Evolutionary conservation across 108 stramenopile genomes (phyloP).

Genomic region (Epithemia pelagica): DNA sequence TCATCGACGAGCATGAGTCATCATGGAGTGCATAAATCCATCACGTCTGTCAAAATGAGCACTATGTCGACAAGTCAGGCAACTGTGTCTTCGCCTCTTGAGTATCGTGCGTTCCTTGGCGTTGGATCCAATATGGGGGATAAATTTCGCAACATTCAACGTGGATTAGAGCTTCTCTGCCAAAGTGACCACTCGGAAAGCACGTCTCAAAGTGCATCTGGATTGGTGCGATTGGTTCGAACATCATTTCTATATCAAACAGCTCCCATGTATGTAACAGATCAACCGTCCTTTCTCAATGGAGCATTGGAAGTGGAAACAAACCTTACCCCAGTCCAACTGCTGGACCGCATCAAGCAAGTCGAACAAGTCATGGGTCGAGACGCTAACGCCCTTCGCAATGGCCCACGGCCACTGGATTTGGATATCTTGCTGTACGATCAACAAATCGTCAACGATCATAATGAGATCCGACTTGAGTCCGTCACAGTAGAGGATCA

Average conservation of each 20-base stretch:
- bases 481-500: conserved; percentile 31
- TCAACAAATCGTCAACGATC: conserved; percentile 7
- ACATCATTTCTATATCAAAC: conserved; percentile 78
- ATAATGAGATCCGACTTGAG: neutral
- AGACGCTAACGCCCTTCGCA: conserved; percentile 31
- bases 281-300: conserved; percentile 84
- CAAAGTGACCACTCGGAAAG: conserved; percentile 9
- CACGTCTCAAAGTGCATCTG: neutral
- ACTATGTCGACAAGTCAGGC: too few species aligned
- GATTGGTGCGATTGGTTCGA: conserved; percentile 22
- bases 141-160: conserved; percentile 46
- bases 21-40: too few species aligned
- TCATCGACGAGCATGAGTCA: too few species aligned
- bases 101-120: conserved; percentile 50
- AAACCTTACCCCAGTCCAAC: conserved; percentile 33
- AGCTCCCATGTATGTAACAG: conserved; percentile 78
- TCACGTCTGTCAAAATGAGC: too few species aligned
- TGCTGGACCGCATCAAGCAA: conserved; percentile 49
- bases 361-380: conserved; percentile 66
- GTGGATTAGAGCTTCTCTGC: conserved; percentile 39
- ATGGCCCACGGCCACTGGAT: conserved; percentile 88
- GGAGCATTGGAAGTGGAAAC: conserved; percentile 78
- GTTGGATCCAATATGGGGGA: conserved; percentile 84
- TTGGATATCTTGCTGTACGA: conserved; percentile 80
- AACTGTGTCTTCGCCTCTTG: too few species aligned